A percentile compares a stretch with the other conserved stretches of the same genome.
These are phyloP conservation scores for Curvularia sp. DNA, from an alignment of 2,329 filamentous ascomycete genomes.

Conservation along the genomic window DNA sequence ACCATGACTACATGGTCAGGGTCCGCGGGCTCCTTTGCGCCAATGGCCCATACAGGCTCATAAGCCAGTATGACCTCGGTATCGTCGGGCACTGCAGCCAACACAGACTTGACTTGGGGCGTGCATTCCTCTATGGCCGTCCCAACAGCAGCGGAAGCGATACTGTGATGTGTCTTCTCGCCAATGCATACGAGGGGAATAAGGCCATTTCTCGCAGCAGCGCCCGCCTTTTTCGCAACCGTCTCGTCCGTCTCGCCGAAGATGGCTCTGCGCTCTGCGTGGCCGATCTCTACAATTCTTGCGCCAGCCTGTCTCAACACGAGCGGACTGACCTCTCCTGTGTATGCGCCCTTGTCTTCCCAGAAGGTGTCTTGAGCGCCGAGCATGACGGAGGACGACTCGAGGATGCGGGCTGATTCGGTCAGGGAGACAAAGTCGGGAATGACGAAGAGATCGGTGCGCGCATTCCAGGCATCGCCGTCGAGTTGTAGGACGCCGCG, in stretches of 20 bases:
- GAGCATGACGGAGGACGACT: constrained; percentile 62
- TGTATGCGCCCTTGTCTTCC: constrained; percentile 75
- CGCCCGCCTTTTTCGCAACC: constrained; percentile 72
- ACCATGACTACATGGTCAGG: constrained; percentile 76
- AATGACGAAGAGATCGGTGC: constrained; percentile 76
- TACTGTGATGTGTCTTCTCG: constrained; percentile 63
- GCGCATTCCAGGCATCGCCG: constrained; percentile 61
- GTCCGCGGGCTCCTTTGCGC: constrained; percentile 72
- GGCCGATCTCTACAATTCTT: constrained; percentile 77
- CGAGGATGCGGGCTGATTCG: constrained; percentile 59
- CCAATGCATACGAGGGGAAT: constrained; percentile 82
- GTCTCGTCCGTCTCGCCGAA: constrained; percentile 77
- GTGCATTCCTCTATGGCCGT: constrained; percentile 70
- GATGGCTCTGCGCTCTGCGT: constrained; percentile 76
- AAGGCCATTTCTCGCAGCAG: constrained; percentile 72
- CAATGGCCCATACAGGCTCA: constrained; percentile 90
- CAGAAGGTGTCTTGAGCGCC: constrained; percentile 80
- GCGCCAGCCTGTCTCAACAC: constrained; percentile 73
- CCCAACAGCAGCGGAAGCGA: constrained; percentile 59
- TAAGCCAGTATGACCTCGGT: constrained; percentile 80
- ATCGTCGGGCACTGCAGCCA: constrained; percentile 65
- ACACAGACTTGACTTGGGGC: constrained; percentile 68
- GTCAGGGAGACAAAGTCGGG: constrained; percentile 76
- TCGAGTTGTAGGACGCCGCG: constrained; percentile 53
- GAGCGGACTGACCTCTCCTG: constrained; percentile 76